Evolutionary conservation across 345 rosid species (phyloP).

Genomic region (Ricinus communis): DNA sequence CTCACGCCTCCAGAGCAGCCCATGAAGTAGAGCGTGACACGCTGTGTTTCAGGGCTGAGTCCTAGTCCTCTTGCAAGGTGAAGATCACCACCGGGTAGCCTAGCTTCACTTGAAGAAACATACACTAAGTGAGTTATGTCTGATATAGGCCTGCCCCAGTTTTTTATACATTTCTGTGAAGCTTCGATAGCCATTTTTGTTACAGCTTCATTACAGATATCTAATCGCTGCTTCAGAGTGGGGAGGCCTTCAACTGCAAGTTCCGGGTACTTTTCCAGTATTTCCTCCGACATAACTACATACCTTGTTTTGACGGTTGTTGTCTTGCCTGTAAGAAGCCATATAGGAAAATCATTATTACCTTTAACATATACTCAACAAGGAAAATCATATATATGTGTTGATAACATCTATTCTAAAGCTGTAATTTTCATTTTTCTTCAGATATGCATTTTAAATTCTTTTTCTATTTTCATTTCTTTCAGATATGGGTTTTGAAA

Average conservation of each 20-base stretch:
- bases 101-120: slow-evolving; percentile 95
- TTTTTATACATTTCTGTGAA: slow-evolving; percentile 69
- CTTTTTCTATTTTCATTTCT: too few species aligned
- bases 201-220: slow-evolving; percentile 78
- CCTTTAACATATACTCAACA: too few species aligned
- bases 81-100: slow-evolving; percentile 89
- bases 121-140: slow-evolving; percentile 91
- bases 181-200: slow-evolving; percentile 91
- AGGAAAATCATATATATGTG: not conserved
- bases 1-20: slow-evolving; percentile 98
- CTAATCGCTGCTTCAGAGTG: slow-evolving; percentile 75
- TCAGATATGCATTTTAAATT: not conserved
- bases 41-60: slow-evolving; percentile 70
- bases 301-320: slow-evolving; percentile 94
- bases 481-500: too few species aligned
- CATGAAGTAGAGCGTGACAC: slow-evolving; percentile 77
- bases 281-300: slow-evolving; percentile 96
- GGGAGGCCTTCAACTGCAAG: slow-evolving; percentile 77
- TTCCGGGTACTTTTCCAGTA: slow-evolving; percentile 78
- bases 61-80: slow-evolving; percentile 83
- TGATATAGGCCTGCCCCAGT: slow-evolving; percentile 72
- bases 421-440: not conserved
- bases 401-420: too few species aligned
- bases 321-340: slow-evolving; percentile 69
- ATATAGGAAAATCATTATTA: too few species aligned